Evolutionary conservation across 2,329 filamentous ascomycete species (phyloP).

Genomic region (Aspergillus tubingensis): DNA sequence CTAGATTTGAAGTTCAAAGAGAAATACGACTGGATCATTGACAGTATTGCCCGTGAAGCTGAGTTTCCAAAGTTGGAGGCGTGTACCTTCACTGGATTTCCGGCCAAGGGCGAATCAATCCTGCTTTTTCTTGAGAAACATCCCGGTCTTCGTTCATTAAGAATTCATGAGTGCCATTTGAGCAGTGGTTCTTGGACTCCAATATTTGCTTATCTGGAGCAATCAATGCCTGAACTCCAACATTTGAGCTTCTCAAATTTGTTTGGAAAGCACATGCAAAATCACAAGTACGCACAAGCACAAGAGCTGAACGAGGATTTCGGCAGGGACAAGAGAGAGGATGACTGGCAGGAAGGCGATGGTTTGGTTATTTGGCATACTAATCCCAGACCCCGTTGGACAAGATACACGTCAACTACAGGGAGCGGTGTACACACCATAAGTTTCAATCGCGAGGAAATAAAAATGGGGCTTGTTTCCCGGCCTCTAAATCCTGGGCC

Average conservation of each 20-base stretch:
- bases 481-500: background rate
- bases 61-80: conserved; percentile 1
- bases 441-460: background rate
- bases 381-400: background rate
- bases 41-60: conserved; percentile 6
- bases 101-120: conserved; percentile 2
- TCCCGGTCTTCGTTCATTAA: background rate
- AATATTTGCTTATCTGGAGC: background rate
- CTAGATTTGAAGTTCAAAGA: background rate
- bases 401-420: background rate
- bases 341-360: background rate
- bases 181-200: conserved; percentile 8
- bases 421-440: background rate
- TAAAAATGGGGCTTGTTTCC: background rate
- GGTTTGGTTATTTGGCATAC: background rate
- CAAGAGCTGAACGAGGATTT: too few species aligned
- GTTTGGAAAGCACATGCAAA: background rate
- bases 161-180: conserved; percentile 1
- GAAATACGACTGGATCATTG: conserved; percentile 5
- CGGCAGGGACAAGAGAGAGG: background rate
- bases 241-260: too few species aligned
- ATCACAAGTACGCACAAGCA: background rate
- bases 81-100: background rate
- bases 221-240: background rate
- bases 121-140: conserved; percentile 8